Conservation (phyloP, 108 stramenopile species). For the Epithemia pelagica region DNA sequence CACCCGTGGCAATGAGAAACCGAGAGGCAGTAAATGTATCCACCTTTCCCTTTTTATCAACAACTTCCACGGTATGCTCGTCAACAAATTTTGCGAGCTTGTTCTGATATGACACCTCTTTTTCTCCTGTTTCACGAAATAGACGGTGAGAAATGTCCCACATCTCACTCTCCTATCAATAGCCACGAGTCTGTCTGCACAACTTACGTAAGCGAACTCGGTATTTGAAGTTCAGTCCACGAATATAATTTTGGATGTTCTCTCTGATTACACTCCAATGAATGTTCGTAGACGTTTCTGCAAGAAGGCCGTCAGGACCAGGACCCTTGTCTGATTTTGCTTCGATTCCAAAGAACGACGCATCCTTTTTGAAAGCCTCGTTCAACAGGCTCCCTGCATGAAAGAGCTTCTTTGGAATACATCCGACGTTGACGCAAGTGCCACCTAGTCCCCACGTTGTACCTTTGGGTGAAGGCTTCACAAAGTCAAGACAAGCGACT, state of each 20-base stretch:
- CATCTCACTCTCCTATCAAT: no score
- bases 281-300: constrained; percentile 16
- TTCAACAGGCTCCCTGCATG: constrained; percentile 79
- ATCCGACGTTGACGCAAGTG: constrained; percentile 96
- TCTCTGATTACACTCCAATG: constrained; percentile 72
- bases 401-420: constrained; percentile 99
- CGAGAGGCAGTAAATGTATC: constrained; percentile 67
- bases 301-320: not conserved
- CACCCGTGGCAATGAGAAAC: constrained; percentile 92
- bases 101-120: constrained; percentile 90
- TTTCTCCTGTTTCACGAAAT: constrained; percentile 53
- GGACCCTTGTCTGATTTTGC: not conserved
- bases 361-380: constrained; percentile 47
- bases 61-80: constrained; percentile 71
- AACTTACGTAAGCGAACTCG: constrained; percentile 64
- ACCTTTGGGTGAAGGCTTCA: constrained; percentile 91
- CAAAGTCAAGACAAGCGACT: constrained; percentile 93
- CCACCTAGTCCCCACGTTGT: constrained; percentile 97
- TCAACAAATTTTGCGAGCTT: constrained; percentile 80
- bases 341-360: constrained; percentile 65
- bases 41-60: constrained; percentile 78
- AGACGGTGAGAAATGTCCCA: no score
- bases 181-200: no score
- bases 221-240: constrained; percentile 95
- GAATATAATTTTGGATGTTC: constrained; percentile 93